A percentile compares a stretch with the other conserved stretches of the same genome.
Conservation (phyloP, 176 grass and related monocot genomes). For the Eleusine indica region DNA sequence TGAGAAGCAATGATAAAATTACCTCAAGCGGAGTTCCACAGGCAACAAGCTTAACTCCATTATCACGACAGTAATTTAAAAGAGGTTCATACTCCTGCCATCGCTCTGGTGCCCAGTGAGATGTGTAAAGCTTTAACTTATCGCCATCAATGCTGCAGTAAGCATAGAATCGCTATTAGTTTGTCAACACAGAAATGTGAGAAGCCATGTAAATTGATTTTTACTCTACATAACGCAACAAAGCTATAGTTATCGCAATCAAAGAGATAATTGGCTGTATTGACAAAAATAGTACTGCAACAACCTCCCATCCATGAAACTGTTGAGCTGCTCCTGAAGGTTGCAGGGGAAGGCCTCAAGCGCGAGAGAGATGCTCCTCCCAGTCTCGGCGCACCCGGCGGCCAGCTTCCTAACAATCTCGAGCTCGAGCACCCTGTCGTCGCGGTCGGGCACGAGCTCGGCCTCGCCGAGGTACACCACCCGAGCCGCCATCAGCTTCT, state of each 20-base stretch:
- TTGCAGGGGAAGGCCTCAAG: slow-evolving; percentile 76
- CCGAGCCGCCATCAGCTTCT: slow-evolving; percentile 91
- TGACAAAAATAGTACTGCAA: not conserved
- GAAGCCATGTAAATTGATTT: not conserved
- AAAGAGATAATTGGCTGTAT: not conserved
- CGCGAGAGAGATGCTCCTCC: slow-evolving; percentile 63
- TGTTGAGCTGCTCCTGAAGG: slow-evolving; percentile 84
- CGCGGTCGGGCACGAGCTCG: slow-evolving; percentile 88
- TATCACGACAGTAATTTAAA: slow-evolving; percentile 84
- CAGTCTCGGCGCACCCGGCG: slow-evolving; percentile 51
- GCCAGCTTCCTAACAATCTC: slow-evolving; percentile 82
- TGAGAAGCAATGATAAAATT: slow-evolving; percentile 38
- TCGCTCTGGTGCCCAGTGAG: slow-evolving; percentile 82
- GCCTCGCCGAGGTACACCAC: slow-evolving; percentile 94
- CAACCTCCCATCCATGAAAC: slow-evolving; percentile 85
- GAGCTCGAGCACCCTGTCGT: slow-evolving; percentile 76
- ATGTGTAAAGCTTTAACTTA: slow-evolving; percentile 62
- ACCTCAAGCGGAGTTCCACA: slow-evolving; percentile 96
- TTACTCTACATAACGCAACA: not conserved
- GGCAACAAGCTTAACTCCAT: slow-evolving; percentile 81
- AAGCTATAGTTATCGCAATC: not conserved
- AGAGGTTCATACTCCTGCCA: slow-evolving; percentile 98
- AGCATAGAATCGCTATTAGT: slow-evolving; percentile 17
- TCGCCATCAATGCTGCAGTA: slow-evolving; percentile 76
- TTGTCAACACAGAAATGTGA: slow-evolving; percentile 2